Conservation (phyloP, 2,329 filamentous ascomycete genomes). For the Coniochaeta sp. region DNA sequence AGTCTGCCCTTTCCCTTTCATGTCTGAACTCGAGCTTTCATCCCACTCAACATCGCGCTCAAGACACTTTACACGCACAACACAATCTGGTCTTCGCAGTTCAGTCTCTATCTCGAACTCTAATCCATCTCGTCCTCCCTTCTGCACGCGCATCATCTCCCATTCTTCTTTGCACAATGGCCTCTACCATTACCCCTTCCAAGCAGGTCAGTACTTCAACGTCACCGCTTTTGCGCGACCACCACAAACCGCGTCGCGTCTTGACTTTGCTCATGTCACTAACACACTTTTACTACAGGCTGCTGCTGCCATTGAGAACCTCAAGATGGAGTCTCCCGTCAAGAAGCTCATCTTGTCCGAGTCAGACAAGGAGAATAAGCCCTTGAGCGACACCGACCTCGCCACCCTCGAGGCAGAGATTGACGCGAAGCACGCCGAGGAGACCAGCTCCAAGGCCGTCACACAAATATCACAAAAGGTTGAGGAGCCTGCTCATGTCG, state of each 20-base stretch:
- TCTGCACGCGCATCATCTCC: background rate
- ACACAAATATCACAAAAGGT: conserved; percentile 28
- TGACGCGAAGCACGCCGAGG: conserved; percentile 52
- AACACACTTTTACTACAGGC: conserved; percentile 48
- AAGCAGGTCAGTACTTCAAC: conserved; percentile 22
- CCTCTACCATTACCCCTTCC: conserved; percentile 18
- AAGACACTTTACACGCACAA: background rate
- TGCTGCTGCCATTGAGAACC: conserved; percentile 75
- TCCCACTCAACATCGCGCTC: conserved; percentile 1
- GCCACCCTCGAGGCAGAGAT: conserved; percentile 47
- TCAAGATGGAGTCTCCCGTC: conserved; percentile 88
- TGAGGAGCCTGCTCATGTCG: conserved; percentile 46
- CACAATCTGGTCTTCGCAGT: background rate
- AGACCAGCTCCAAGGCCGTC: conserved; percentile 38
- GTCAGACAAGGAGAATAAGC: conserved; percentile 75
- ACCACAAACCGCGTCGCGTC: conserved; percentile 11
- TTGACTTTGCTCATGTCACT: conserved; percentile 18
- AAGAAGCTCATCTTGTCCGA: conserved; percentile 81
- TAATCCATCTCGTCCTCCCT: background rate
- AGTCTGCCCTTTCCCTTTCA: conserved; percentile 1
- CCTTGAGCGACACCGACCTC: conserved; percentile 40
- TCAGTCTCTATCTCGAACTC: background rate
- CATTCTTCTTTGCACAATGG: conserved; percentile 1
- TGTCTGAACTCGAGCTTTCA: background rate
- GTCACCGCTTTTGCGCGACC: conserved; percentile 4